phyloP scores from a whole-genome alignment of 352 stramenopile genomes.

The Pythium phragmitis region DNA sequence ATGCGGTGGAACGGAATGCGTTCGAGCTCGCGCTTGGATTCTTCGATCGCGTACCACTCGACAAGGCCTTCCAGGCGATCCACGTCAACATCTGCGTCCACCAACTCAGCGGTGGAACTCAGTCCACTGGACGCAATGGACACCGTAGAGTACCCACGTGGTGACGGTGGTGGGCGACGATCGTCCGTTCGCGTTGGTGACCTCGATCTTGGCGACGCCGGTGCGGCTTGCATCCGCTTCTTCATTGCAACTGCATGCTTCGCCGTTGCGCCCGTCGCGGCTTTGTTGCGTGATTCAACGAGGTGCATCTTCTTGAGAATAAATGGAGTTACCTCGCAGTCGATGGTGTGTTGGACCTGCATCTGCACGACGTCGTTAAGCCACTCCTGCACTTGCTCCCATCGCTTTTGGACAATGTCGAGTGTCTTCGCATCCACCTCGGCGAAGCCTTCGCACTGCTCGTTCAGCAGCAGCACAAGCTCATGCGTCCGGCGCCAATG shows the following conservation, averaged over 20 bases:
- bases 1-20: conserved; percentile 66
- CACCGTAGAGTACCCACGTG: neutral
- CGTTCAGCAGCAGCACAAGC: conserved; percentile 57
- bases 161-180: conserved; percentile 15
- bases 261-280: neutral
- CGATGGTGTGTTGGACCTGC: conserved; percentile 58
- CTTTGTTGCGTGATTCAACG: conserved; percentile 27
- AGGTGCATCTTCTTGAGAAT: conserved; percentile 72
- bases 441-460: conserved; percentile 72
- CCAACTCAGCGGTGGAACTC: neutral
- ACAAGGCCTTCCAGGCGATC: conserved; percentile 54
- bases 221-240: conserved; percentile 3
- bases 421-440: conserved; percentile 52
- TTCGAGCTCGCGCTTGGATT: conserved; percentile 63
- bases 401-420: conserved; percentile 48
- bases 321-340: conserved; percentile 64
- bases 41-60: conserved; percentile 76
- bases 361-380: conserved; percentile 61
- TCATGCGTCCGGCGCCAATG: conserved; percentile 78
- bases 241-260: conserved; percentile 16
- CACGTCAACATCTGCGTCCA: conserved; percentile 34
- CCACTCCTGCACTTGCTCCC: conserved; percentile 67
- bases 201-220: conserved; percentile 11
- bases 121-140: conserved; percentile 1
- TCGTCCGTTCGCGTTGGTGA: conserved; percentile 18